Percentiles rank a stretch among this genome's conserved stretches.
These are phyloP conservation scores for Diplodia intermedia DNA, from an alignment of 2,329 filamentous ascomycete species.

Conservation along the genomic window DNA sequence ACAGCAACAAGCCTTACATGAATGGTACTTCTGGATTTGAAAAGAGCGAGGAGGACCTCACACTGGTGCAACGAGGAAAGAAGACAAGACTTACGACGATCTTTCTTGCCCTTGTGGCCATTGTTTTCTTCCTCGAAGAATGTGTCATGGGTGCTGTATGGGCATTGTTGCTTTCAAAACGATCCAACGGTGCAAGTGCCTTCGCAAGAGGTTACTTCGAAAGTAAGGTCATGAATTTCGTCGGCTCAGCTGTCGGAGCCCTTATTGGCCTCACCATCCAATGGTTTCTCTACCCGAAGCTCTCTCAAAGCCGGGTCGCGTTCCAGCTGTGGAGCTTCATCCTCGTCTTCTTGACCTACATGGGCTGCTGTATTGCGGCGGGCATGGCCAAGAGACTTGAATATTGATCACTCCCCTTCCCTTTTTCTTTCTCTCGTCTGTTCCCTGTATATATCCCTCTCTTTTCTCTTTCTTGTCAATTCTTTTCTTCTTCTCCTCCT, in stretches of 20 bases:
- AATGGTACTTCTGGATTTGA: slow-evolving; percentile 17
- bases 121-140: slow-evolving; percentile 21
- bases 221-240: slow-evolving; percentile 25
- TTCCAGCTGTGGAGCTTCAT: slow-evolving; percentile 29
- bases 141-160: slow-evolving; percentile 28
- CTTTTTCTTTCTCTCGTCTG: neutral
- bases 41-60: slow-evolving; percentile 12
- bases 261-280: slow-evolving; percentile 15
- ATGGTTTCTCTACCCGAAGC: slow-evolving; percentile 11
- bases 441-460: neutral
- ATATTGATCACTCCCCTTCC: neutral
- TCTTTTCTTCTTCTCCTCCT: neutral
- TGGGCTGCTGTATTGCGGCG: slow-evolving; percentile 23
- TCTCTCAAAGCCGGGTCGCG: slow-evolving; percentile 7
- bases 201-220: slow-evolving; percentile 26
- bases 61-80: slow-evolving; percentile 6
- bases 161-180: slow-evolving; percentile 14
- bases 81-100: neutral
- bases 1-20: slow-evolving; percentile 4
- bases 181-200: neutral
- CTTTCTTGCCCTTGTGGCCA: neutral
- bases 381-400: slow-evolving; percentile 20
- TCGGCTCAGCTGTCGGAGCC: slow-evolving; percentile 15
- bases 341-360: slow-evolving; percentile 28
- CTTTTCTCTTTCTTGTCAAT: neutral